These are phyloP conservation scores for Ilyonectria sp. DNA, from an alignment of 2,329 filamentous ascomycete genomes.

Conservation along the genomic window DNA sequence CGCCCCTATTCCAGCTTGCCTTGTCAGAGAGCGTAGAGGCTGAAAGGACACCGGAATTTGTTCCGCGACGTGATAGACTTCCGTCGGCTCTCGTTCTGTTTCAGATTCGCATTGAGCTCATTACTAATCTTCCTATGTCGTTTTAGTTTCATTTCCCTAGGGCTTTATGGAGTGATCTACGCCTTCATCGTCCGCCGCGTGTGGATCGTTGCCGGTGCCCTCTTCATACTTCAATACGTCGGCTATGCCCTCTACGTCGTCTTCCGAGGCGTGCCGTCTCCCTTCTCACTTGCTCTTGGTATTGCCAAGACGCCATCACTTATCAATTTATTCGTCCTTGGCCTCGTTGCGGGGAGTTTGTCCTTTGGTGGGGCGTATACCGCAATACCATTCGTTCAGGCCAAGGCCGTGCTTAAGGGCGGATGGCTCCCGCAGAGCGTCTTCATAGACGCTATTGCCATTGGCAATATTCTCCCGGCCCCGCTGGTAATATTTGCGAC, in stretches of 20 bases:
- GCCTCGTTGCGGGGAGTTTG: conserved; percentile 18
- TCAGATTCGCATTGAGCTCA: not conserved
- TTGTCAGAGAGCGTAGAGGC: conserved; percentile 1
- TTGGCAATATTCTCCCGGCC: conserved; percentile 27
- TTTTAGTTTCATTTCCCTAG: conserved; percentile 23
- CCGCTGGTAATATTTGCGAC: conserved; percentile 16
- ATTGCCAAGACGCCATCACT: conserved; percentile 22
- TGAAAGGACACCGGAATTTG: not conserved
- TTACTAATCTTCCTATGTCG: not conserved
- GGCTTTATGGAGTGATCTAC: conserved; percentile 24
- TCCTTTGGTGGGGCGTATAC: conserved; percentile 27
- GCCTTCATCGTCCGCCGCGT: conserved; percentile 22
- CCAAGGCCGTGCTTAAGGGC: conserved; percentile 24
- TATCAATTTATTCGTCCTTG: conserved; percentile 24
- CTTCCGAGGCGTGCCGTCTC: conserved; percentile 23
- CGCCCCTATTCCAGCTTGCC: not conserved
- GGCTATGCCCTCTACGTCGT: conserved; percentile 27
- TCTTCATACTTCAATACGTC: conserved; percentile 25
- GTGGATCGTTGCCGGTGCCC: conserved; percentile 19
- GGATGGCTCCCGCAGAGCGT: conserved; percentile 30
- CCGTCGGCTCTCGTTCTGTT: not conserved
- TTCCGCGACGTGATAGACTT: not conserved
- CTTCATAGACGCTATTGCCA: conserved; percentile 28
- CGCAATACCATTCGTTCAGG: conserved; percentile 24
- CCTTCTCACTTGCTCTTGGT: conserved; percentile 20